Percentiles rank a stretch among this genome's conserved stretches.
These are phyloP conservation scores for Pythium apleroticum DNA, from an alignment of 352 stramenopile species.

Conservation along the genomic window DNA sequence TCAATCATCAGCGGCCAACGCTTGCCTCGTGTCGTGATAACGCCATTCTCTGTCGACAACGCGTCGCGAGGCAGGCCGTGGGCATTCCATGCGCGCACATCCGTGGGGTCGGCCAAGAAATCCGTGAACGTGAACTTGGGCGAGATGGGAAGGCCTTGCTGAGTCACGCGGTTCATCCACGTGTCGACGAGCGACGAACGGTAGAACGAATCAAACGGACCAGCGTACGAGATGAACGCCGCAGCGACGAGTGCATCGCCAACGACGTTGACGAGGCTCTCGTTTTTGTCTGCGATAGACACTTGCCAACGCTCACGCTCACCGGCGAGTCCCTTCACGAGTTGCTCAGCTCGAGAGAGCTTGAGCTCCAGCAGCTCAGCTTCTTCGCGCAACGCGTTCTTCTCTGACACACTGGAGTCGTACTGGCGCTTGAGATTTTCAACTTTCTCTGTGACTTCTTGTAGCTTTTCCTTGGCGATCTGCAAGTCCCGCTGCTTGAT, in stretches of 20 bases:
- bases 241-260: slow-evolving; percentile 92
- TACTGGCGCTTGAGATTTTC: slow-evolving; percentile 91
- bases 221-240: slow-evolving; percentile 95
- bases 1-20: slow-evolving; percentile 98
- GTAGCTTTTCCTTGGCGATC: slow-evolving; percentile 87
- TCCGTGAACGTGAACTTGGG: slow-evolving; percentile 90
- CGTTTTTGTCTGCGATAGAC: slow-evolving; percentile 90
- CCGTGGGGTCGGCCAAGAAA: slow-evolving; percentile 92
- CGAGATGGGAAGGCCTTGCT: slow-evolving; percentile 83
- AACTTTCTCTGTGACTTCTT: slow-evolving; percentile 91
- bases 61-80: slow-evolving; percentile 91
- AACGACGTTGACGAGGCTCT: slow-evolving; percentile 86
- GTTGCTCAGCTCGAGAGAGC: slow-evolving; percentile 91
- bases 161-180: slow-evolving; percentile 89
- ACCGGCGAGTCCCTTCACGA: slow-evolving; percentile 92
- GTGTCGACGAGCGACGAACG: slow-evolving; percentile 77
- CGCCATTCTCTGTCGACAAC: slow-evolving; percentile 95
- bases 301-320: slow-evolving; percentile 94
- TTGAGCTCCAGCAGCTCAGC: slow-evolving; percentile 92
- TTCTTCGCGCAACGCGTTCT: slow-evolving; percentile 92
- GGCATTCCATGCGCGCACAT: slow-evolving; percentile 95
- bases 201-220: slow-evolving; percentile 94
- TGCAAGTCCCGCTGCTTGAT: slow-evolving; percentile 90
- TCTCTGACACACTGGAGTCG: slow-evolving; percentile 91
- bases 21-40: slow-evolving; percentile 93